Evolutionary conservation across 148 eudicot species (phyloP).

Genomic region (Pouteria glomerata): DNA sequence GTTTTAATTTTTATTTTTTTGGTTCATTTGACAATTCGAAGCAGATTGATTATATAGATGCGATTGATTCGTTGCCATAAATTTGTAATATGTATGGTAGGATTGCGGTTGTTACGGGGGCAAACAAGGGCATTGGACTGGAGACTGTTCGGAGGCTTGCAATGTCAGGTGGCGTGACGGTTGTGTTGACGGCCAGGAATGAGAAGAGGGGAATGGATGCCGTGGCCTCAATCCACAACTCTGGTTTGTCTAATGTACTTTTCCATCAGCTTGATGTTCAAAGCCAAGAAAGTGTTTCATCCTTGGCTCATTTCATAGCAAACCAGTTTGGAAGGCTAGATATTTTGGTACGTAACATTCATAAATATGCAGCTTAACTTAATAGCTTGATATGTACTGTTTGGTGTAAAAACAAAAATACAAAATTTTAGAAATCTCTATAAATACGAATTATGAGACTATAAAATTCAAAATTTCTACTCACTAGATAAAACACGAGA

Average conservation of each 20-base stretch:
- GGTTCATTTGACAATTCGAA: background rate
- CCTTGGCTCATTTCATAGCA: conserved; percentile 28
- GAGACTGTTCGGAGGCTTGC: conserved; percentile 47
- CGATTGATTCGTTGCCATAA: background rate
- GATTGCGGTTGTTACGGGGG: conserved; percentile 51
- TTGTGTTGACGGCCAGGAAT: conserved; percentile 42
- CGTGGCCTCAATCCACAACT: conserved; percentile 17
- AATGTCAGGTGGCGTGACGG: conserved; percentile 27
- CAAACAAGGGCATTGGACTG: conserved; percentile 50
- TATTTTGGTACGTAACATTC: conserved; percentile 50
- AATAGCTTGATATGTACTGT: too few species aligned
- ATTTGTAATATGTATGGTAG: conserved; percentile 12
- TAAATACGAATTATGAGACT: too few species aligned
- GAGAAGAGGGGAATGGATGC: conserved; percentile 44
- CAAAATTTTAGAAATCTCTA: too few species aligned
- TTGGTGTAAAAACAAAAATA: too few species aligned
- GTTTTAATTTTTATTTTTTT: too few species aligned
- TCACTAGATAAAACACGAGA: too few species aligned
- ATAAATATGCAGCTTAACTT: too few species aligned
- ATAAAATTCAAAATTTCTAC: too few species aligned
- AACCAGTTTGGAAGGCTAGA: conserved; percentile 37
- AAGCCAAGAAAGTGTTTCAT: conserved; percentile 27
- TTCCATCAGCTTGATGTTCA: conserved; percentile 54
- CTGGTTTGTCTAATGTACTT: conserved; percentile 31
- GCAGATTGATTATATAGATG: background rate